Evolutionary conservation across 2,329 filamentous ascomycete species (phyloP), one percentile per base, ranked within the genome.

Genomic region (Fusarium goolgardi): DNA sequence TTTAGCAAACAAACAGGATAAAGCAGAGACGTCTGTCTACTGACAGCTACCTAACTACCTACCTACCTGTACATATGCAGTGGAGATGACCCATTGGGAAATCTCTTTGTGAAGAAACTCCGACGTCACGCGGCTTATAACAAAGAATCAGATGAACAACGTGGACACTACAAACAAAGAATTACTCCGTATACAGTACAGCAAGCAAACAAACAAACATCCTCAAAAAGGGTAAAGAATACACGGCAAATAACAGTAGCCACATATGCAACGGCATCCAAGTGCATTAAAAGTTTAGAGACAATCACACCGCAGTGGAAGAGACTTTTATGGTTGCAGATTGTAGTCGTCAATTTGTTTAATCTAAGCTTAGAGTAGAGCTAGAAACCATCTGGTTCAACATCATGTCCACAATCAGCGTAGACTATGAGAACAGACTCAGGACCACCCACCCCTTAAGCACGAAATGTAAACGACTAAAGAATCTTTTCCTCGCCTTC

Each of bases 351-450:
- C 61, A 46, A 49, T 63, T 63, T 70, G 40, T 64, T 65, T 57
- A 31, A 50, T 63, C 34, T 65, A 49, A 70, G 65, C 62, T 58
- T 65, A 65, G 41, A 59, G 52, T 59, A 62, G 39, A 60, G 50
- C 59, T 68, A 61, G 41, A 44, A 67, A 63, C 59, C 69, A 66
- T 70, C 55, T 73, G 55, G 37, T 52, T 50, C 49, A 55, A 60
- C 53, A 67, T 73, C 63, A 69, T 65, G 59, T 73, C 74, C 60
- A 65, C 49, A 71, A 57, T 62, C 27, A 53, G 40, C 62, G 56
- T 20, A 54, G 54, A 51, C 50, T 39, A 58, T 35, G 29, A 63
- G 49, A 41, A 41, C 55, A 67, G 59, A 57, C 51, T 39, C 43
- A 44, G 34, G 51, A 61, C 47, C 35, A 45, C 57, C 47, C 35